Evolutionary conservation across 495 filamentous ascomycete species (phyloP).

Genomic region (Pyrenula massariospora): DNA sequence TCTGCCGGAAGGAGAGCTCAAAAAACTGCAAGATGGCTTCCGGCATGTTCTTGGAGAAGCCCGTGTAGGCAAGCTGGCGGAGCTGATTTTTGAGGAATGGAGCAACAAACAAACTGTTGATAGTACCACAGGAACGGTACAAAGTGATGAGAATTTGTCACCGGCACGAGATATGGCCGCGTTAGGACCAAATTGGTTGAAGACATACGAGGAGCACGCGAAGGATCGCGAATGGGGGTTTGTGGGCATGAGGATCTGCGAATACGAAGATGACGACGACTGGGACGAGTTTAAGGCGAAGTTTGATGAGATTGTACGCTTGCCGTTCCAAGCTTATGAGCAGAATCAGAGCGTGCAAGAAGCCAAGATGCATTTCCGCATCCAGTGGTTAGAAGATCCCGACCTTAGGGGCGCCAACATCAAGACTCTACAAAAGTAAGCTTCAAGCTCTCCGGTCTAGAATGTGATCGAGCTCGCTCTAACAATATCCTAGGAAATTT

Average conservation of each 20-base stretch:
- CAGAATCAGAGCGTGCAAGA: not conserved
- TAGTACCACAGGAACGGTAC: not conserved
- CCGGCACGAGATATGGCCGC: not conserved
- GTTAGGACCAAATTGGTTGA: not conserved
- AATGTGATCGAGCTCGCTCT: too few relatives aligned
- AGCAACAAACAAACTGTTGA: not conserved
- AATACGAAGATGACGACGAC: not conserved
- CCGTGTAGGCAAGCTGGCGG: not conserved
- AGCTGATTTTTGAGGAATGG: not conserved
- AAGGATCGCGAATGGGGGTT: not conserved
- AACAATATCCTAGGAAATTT: too few relatives aligned
- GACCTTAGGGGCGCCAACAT: not conserved
- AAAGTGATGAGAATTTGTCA: not conserved
- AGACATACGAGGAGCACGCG: not conserved
- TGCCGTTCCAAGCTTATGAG: not conserved
- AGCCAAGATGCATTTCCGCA: not conserved
- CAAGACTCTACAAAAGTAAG: not conserved
- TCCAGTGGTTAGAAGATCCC: not conserved
- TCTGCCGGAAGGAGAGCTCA: not conserved
- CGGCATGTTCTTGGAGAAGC: not conserved
- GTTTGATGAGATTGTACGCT: not conserved
- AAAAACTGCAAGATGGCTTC: not conserved
- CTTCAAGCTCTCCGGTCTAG: too few relatives aligned
- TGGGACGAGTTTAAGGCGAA: not conserved
- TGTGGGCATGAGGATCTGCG: not conserved